Conservation (phyloP, 2,329 filamentous ascomycete species). For the Cytospora paraplurivora region DNA sequence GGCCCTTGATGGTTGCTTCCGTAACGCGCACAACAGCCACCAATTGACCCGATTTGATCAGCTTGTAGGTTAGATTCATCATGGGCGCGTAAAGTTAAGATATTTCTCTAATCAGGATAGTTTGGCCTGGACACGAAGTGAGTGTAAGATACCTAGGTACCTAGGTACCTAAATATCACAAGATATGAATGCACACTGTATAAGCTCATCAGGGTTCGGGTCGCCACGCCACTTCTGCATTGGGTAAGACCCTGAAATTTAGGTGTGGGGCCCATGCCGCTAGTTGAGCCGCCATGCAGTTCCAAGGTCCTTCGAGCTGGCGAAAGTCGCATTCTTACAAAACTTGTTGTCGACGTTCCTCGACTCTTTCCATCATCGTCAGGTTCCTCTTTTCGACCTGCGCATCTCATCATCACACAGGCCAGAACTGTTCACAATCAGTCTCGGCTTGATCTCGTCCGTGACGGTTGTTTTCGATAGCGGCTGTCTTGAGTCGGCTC, state of each 20-base stretch:
- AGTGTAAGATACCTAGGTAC: too few species aligned
- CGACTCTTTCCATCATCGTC: conserved; percentile 14
- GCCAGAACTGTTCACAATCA: neutral
- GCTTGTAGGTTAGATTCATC: too few species aligned
- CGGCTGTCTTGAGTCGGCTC: neutral
- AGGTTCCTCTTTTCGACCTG: conserved; percentile 12
- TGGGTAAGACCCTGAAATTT: conserved; percentile 12
- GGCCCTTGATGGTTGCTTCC: too few species aligned
- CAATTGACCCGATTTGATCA: too few species aligned
- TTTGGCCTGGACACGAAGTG: too few species aligned
- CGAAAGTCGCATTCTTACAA: conserved; percentile 24
- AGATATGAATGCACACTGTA: neutral
- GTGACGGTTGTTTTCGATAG: neutral
- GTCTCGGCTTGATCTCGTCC: neutral
- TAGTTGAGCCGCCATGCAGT: conserved; percentile 16
- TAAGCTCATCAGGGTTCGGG: neutral
- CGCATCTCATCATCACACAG: neutral
- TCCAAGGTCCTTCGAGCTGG: neutral
- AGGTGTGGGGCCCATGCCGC: conserved; percentile 2
- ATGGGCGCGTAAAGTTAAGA: too few species aligned
- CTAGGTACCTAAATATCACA: neutral
- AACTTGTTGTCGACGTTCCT: conserved; percentile 4
- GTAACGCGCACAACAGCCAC: too few species aligned
- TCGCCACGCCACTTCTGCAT: neutral
- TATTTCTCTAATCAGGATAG: too few species aligned